Evolutionary conservation across 345 rosid species (phyloP).

Genomic region (Pseudoturritis turrita): DNA sequence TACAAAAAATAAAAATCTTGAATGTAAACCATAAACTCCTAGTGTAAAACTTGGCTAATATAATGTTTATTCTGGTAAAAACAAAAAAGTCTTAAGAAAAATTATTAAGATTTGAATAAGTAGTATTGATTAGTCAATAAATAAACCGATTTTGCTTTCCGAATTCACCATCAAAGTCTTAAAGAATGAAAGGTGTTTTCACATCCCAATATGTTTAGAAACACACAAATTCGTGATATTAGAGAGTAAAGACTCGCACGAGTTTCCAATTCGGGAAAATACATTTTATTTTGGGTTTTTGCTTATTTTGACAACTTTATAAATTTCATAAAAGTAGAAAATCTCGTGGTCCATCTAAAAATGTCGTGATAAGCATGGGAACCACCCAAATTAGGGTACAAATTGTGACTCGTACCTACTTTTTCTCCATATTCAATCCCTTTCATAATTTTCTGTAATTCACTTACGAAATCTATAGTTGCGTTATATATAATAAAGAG

Average conservation of each 20-base stretch:
- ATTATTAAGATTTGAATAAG: not conserved
- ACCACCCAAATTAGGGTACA: constrained; percentile 30
- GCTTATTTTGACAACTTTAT: constrained; percentile 30
- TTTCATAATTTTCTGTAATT: constrained; percentile 20
- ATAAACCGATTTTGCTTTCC: not conserved
- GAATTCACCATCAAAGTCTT: not conserved
- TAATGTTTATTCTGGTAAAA: not conserved
- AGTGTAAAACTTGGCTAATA: not conserved
- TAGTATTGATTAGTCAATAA: not conserved
- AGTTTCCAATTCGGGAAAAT: constrained; percentile 20
- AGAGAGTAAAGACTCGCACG: constrained; percentile 27
- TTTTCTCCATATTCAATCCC: constrained; percentile 23
- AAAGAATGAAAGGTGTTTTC: constrained; percentile 11
- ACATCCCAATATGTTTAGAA: constrained; percentile 5
- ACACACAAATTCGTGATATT: constrained; percentile 5
- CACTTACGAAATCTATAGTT: constrained; percentile 7
- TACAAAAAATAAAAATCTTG: too few species aligned
- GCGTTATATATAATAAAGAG: constrained; percentile 19
- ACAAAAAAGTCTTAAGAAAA: not conserved
- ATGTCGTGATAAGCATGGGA: constrained; percentile 32
- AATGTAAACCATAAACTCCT: too few species aligned
- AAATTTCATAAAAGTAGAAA: constrained; percentile 29
- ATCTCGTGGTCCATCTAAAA: constrained; percentile 28
- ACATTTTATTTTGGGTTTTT: constrained; percentile 22
- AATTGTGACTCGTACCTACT: constrained; percentile 31